Base-by-base conservation (phyloP, 148 eudicot genomes). In the Hydrangea macrophylla region DNA sequence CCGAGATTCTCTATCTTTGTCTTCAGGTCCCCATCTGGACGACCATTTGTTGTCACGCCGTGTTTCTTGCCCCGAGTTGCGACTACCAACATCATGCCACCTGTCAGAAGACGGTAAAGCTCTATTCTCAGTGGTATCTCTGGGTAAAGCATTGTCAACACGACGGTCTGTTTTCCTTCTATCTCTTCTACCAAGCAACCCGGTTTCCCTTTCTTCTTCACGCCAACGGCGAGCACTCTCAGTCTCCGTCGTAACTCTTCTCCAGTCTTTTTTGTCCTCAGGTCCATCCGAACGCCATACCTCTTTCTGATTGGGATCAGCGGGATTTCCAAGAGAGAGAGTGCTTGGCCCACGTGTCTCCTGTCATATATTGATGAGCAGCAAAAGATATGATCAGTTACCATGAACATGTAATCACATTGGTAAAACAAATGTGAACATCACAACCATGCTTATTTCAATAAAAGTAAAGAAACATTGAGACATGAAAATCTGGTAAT, bases 141-240 rank as follows among this genome's bases (percentile, higher is more conserved):
- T 90, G 31, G 65, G 85, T 24, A 84, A 72, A 45, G 81, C 78
- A 75, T 64, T 83, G 66, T 93, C 96, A 70, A 65, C 84, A 63
- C 98, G 94, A 39, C 98, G 90, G 37, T 88, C 98, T 15, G 86
- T 67, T 72, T 90, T 94, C 79, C 90, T 82, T 33, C 88, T 85
- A 50, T 90, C 96, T 75, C 96, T 88, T 83, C 97, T 84, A 64
- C 92, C 96, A 71, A 94, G 92, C 71, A 94, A 78, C 70, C 98
- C 90, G 63, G 97, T 94, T 84, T 94, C 98, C 75, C 98, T 83
- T 82, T 94, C 98, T 72, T 94, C 98, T 81, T 94, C 98, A 42
- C 96, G 97, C 98, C 98, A 94, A 65, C 96, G 96, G 61, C 92
- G 86, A n/a, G 83, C 82, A 75, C 83, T 79, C 42, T 93, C 96